These are phyloP conservation scores for Stagonosporopsis chrysanthemi DNA, from an alignment of 2,329 filamentous ascomycete genomes.

Conservation along the genomic window DNA sequence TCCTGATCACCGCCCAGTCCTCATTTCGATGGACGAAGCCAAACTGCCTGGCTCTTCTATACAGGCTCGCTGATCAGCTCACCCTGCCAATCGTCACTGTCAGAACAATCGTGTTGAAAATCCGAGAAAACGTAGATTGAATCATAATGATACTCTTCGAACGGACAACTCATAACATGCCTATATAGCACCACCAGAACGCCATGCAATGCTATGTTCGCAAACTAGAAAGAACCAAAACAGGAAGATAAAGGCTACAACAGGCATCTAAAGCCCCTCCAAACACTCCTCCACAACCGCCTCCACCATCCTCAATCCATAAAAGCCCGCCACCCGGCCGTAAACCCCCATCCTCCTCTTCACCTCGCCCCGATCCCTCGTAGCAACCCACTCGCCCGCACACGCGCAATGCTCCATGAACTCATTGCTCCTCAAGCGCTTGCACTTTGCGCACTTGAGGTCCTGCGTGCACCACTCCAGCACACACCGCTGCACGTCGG, in stretches of 20 bases:
- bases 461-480: conserved; percentile 90
- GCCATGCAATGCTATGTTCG: neutral
- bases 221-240: neutral
- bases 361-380: conserved; percentile 71
- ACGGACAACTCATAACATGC: neutral
- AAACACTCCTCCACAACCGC: conserved; percentile 74
- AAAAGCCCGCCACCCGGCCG: conserved; percentile 76
- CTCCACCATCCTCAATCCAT: conserved; percentile 81
- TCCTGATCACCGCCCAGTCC: too few species aligned
- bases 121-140: neutral
- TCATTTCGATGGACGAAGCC: too few species aligned
- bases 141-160: neutral
- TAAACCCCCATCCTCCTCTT: conserved; percentile 72
- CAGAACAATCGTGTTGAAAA: too few species aligned
- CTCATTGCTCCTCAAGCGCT: conserved; percentile 77
- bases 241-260: neutral
- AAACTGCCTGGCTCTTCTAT: too few species aligned
- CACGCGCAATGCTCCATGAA: conserved; percentile 98
- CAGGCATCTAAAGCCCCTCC: conserved; percentile 46
- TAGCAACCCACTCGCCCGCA: conserved; percentile 82
- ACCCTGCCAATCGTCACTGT: too few species aligned
- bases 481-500: conserved; percentile 75
- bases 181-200: neutral
- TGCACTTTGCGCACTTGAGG: conserved; percentile 79
- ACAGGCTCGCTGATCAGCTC: too few species aligned